Evolutionary conservation across 2,329 filamentous ascomycete genomes (phyloP).

Genomic region (Purpureocillium takamizusanense): DNA sequence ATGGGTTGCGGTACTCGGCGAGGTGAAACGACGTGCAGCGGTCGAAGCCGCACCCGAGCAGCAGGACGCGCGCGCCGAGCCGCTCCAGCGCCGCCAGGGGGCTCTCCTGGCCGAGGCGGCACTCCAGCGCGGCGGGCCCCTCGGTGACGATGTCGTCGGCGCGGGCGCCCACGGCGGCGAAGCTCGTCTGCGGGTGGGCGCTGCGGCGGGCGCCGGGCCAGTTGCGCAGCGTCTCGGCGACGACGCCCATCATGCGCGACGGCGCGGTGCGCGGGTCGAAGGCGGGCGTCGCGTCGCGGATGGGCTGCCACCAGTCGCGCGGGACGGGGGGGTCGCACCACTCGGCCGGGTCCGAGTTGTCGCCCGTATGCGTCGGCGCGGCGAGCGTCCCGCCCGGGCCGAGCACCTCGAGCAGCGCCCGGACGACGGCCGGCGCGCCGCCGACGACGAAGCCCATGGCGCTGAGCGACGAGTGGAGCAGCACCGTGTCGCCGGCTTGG

Average conservation of each 20-base stretch:
- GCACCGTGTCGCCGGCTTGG: too few species aligned
- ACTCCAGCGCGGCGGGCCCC: background rate
- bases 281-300: slow-evolving; percentile 7
- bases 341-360: slow-evolving; percentile 9
- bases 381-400: slow-evolving; percentile 6
- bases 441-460: too few species aligned
- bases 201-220: slow-evolving; percentile 10
- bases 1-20: slow-evolving; percentile 5
- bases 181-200: slow-evolving; percentile 11
- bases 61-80: slow-evolving; percentile 5
- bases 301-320: slow-evolving; percentile 7
- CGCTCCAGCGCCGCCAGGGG: slow-evolving; percentile 3
- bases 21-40: slow-evolving; percentile 9
- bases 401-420: too few species aligned
- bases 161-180: slow-evolving; percentile 6
- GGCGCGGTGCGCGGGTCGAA: slow-evolving; percentile 4
- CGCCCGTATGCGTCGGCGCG: slow-evolving; percentile 8
- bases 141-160: slow-evolving; percentile 1
- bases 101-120: slow-evolving; percentile 3
- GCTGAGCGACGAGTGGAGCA: too few species aligned
- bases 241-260: slow-evolving; percentile 6
- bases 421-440: too few species aligned
- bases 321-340: slow-evolving; percentile 9
- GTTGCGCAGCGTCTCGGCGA: slow-evolving; percentile 5
- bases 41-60: slow-evolving; percentile 7